Conservation (phyloP, 768 basidiomycete species). For the Suillus alpinus region DNA sequence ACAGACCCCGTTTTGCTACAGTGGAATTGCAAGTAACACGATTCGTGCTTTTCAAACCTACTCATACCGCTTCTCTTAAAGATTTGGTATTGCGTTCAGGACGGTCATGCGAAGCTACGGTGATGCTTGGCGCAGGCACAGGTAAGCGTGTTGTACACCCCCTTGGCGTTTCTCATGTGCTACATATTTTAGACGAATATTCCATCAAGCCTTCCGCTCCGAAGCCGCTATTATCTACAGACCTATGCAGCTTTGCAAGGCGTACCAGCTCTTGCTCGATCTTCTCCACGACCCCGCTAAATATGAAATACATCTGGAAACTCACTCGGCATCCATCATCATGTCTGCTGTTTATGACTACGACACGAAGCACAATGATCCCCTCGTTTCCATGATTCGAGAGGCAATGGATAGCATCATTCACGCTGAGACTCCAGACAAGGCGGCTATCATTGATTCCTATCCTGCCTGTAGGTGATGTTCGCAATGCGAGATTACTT, state of each 20-base stretch:
- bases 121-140: constrained; percentile 29
- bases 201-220: constrained; percentile 19
- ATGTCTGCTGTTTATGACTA: constrained; percentile 37
- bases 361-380: constrained; percentile 32
- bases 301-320: constrained; percentile 25
- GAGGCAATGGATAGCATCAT: constrained; percentile 20
- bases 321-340: constrained; percentile 32
- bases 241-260: constrained; percentile 27
- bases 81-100: constrained; percentile 40
- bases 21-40: constrained; percentile 32
- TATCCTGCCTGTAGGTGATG: constrained; percentile 24
- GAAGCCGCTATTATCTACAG: constrained; percentile 9
- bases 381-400: constrained; percentile 35
- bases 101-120: constrained; percentile 36
- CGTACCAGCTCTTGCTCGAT: constrained; percentile 31
- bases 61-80: constrained; percentile 13
- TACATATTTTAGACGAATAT: constrained; percentile 23
- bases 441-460: constrained; percentile 8
- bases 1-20: constrained; percentile 35
- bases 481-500: constrained; percentile 11
- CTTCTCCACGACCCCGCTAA: constrained; percentile 29
- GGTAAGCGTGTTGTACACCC: constrained; percentile 25
- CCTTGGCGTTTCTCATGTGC: constrained; percentile 38
- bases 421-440: constrained; percentile 5
- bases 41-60: background rate